Base-by-base conservation (phyloP, 805 yeast species). In the Candida stauntonica region DNA sequence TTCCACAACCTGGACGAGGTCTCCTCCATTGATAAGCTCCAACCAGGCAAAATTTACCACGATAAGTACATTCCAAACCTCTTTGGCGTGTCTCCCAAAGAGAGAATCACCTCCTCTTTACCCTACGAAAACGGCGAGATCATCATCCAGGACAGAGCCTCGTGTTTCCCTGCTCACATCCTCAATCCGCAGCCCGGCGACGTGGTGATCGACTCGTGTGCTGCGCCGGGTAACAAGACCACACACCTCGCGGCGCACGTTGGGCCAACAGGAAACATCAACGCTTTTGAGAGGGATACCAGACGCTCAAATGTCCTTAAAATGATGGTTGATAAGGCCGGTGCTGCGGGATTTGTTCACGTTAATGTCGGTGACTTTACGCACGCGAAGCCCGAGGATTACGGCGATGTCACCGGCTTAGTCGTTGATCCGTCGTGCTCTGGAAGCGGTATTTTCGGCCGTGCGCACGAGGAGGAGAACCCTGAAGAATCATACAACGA, bases 141-240 rank as follows among this genome's bases (percentile, higher is more conserved):
- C 13, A 89, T 93, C 38, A 86, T 93, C 44, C 99, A 93, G 62
- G 99, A 93, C 57, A 68, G 99, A 36, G 96, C 98, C 0, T 88
- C 97, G 2, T 93, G 99, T 59, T 88, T 93, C 56, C 99, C 99
- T 0, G 96, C 94, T 0, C 78, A 77, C 44, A 88, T 93, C 19
- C 62, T 93, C 33, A 68, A 75, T 45, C 86, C 91, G 1, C 39
- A 57, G 1, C 67, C 75, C 4, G 82, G 80, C 31, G 81, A 74
- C 42, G 61, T 68, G 17, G 77, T 88, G 9, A 84, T 93, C 31
- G 99, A 93, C 63, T 83, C 96, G 1, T 89, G 97, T 64, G 89
- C 98, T 3, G 99, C 99, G 0, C 99, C 99, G 5, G 99, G 99
- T 5, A 93, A 93, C 61, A 94, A 93, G 59, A 93, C 99, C 0